Evolutionary conservation across 805 yeast genomes (phyloP).

Genomic region (Martiniozyma abietophila): DNA sequence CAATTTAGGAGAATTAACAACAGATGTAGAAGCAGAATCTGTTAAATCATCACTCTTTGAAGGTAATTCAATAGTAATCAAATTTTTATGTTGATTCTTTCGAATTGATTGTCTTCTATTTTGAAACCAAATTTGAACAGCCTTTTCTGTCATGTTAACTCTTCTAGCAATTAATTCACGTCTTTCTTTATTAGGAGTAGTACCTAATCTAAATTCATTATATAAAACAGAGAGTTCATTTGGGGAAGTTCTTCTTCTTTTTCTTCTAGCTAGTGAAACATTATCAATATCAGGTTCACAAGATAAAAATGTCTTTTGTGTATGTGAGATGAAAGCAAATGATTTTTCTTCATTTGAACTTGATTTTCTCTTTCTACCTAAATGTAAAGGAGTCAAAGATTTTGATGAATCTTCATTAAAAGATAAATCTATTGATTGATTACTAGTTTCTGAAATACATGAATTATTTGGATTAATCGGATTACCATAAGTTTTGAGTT

Average conservation of each 20-base stretch:
- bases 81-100: constrained; percentile 25
- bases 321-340: constrained; percentile 88
- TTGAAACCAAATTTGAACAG: constrained; percentile 98
- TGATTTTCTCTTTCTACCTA: too few species aligned
- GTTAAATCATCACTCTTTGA: too few species aligned
- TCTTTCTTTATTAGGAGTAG: constrained; percentile 71
- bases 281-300: constrained; percentile 82
- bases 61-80: neutral
- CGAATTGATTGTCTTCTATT: constrained; percentile 82
- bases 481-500: too few species aligned
- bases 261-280: constrained; percentile 87
- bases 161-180: constrained; percentile 70
- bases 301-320: constrained; percentile 78
- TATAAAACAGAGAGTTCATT: constrained; percentile 76
- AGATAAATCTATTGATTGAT: constrained; percentile 6
- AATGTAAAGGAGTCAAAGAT: too few species aligned
- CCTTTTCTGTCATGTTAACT: constrained; percentile 93
- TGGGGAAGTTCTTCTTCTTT: constrained; percentile 91
- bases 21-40: too few species aligned
- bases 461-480: constrained; percentile 3
- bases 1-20: too few species aligned
- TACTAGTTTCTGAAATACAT: neutral
- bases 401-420: too few species aligned
- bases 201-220: constrained; percentile 63
- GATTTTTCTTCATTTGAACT: constrained; percentile 29